phyloP scores from a whole-genome alignment of 345 rosid species.

The Aquilaria yunnanensis region DNA sequence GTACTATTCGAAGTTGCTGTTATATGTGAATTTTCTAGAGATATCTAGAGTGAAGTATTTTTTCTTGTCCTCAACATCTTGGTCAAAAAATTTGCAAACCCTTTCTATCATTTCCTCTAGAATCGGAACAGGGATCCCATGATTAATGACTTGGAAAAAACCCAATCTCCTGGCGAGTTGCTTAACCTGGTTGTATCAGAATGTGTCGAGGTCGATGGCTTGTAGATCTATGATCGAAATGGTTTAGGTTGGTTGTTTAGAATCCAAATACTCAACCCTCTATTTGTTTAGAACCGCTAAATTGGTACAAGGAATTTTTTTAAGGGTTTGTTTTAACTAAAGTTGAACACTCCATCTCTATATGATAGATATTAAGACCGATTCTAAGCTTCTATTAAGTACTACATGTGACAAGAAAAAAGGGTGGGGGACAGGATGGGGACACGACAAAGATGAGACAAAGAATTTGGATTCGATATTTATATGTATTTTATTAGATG shows the following conservation, averaged over 20 bases:
- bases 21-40: constrained; percentile 17
- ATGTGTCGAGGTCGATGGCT: constrained; percentile 5
- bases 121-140: constrained; percentile 28
- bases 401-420: no score
- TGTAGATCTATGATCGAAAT: constrained; percentile 38
- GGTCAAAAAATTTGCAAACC: constrained; percentile 34
- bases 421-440: no score
- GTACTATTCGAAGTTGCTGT: constrained; percentile 34
- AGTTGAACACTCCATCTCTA: no score
- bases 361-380: no score
- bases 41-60: constrained; percentile 20
- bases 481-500: no score
- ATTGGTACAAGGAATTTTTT: no score
- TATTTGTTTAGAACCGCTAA: no score
- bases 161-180: constrained; percentile 37
- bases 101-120: constrained; percentile 29
- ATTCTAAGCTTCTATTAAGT: no score
- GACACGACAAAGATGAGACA: no score
- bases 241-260: not conserved
- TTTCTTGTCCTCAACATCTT: constrained; percentile 27
- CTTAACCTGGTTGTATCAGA: constrained; percentile 11
- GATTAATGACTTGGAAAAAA: constrained; percentile 46
- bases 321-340: no score
- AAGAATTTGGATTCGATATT: no score
- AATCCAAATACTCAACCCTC: not conserved